Base-by-base conservation (phyloP, 176 grass and related monocot genomes). In the Chloris gayana region DNA sequence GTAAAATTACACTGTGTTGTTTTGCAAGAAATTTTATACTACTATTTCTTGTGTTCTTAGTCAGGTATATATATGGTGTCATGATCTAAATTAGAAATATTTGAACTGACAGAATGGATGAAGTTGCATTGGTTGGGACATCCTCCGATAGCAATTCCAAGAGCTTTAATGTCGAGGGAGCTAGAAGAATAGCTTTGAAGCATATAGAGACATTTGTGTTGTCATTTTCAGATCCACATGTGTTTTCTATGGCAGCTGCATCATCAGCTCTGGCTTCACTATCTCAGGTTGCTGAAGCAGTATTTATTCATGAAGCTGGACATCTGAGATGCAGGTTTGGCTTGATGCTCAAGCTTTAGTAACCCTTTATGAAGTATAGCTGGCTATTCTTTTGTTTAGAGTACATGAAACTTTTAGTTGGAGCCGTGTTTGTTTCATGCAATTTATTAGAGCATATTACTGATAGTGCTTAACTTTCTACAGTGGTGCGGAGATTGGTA, bases 111-210 rank as follows among this genome's bases (percentile, higher is more conserved):
- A 99, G 97, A 91, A 99, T 96, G 88, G 93, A 91, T 62, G 97
- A 99, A 86, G 64, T 93, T 68, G 86, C 88, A 83, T 80, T 91
- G 39, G 76, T 93, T 49, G 97, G 93, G 77, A 76, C 97, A 77
- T 99, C 84, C 21, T 86, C 68, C 14, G 88, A 96, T 65, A 89
- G 88, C 85, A 82, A 79, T 81, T 96, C 90, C 49, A 99, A 99
- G 78, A 83, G 82, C 74, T 80, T 85, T 80, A 93, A 79, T 82
- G 83, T 99, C 35, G 93, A 99, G 64, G 97, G 97, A 83, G 93
- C 97, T 66, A 99, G 91, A 81, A 90, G 84, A 94, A 91, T 99
- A 89, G 91, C 97, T 60, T 91, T 99, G 80, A 99, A 99, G 91
- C 86, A 99, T 81, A 96, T 99, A 84, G 90, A 93, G 67, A 80